Base-by-base conservation (phyloP, 163 green algal genomes). In the Scenedesmus sp. region DNA sequence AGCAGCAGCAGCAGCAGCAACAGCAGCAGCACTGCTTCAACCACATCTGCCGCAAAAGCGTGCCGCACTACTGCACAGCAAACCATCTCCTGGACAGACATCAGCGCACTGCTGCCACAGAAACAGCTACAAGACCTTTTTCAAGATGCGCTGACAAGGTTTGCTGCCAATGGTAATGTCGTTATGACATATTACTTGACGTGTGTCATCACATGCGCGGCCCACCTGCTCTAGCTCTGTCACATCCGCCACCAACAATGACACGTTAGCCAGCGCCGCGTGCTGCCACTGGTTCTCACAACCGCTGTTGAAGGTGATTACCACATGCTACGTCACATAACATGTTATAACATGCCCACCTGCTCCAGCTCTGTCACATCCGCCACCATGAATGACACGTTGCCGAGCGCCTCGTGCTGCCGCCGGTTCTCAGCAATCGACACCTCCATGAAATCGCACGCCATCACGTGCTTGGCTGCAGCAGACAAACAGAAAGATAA, bases 381-480 rank as follows among this genome's bases (percentile, higher is more conserved):
- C 20, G 89, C 95, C 57, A 94, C 92, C 26, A 88, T 67, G 66
- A 94, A 95, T 10, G 89, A 59, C 62, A 96, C 85, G 84, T 96
- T 96, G 52, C 91, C 88, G 46, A 93, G 26, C 79, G 94, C 77
- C 18, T 90, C 92, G 92, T 98, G 96, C 54, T 54, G 88, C 7
- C 89, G 67, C 77, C 92, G 67, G 92, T 99, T 99, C 90, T 98
- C 93, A 20, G 94, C 92, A 55, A 99, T 97, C 15, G 97, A 92
- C 87, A 97, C 95, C 7, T 97, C 91, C 97, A 99, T 99, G 92
- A 99, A 99, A 93, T 99, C 97, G n/a, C 98, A 92, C 0, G 97
- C 97, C 10, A 94, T 91, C 64, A 99, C 94, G 54, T 73, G 82
- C 64, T 90, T 93, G 55, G 97, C 97, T 91, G 16, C 84, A 82